phyloP scores from a whole-genome alignment of 2,329 filamentous ascomycete genomes.

The Claviceps pazoutovae region DNA sequence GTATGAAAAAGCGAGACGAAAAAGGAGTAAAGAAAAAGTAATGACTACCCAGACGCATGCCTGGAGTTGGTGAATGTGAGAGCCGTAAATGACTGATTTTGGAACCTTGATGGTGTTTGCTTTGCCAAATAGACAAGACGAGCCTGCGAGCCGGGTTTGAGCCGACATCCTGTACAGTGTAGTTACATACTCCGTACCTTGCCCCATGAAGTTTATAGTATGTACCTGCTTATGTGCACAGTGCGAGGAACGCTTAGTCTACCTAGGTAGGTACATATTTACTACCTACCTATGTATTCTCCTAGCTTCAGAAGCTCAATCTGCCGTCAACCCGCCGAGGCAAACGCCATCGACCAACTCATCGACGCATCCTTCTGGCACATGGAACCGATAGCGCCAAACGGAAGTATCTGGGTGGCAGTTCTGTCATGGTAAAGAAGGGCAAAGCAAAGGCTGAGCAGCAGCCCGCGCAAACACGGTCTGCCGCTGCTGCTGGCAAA shows the following conservation, averaged over 20 bases:
- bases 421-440: conserved; percentile 33
- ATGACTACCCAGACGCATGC: neutral
- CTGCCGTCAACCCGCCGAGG: neutral
- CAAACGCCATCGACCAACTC: neutral
- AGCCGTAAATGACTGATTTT: neutral
- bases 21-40: neutral
- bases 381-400: neutral
- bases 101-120: neutral
- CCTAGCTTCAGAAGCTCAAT: neutral
- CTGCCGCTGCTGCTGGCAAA: conserved; percentile 30
- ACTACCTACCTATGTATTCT: neutral
- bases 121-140: neutral
- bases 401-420: neutral
- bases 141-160: neutral
- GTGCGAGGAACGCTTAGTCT: neutral
- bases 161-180: neutral
- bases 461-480: conserved; percentile 18
- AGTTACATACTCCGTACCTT: too few species aligned
- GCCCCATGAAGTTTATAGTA: too few species aligned
- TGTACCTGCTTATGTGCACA: neutral
- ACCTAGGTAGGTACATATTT: too few species aligned
- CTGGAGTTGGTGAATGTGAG: neutral
- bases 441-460: conserved; percentile 35
- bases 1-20: conserved; percentile 9
- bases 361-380: neutral